Percentiles rank a stretch among this genome's conserved stretches.
Conservation (phyloP, 352 stramenopile species). For the Globisporangium carolinianum region DNA sequence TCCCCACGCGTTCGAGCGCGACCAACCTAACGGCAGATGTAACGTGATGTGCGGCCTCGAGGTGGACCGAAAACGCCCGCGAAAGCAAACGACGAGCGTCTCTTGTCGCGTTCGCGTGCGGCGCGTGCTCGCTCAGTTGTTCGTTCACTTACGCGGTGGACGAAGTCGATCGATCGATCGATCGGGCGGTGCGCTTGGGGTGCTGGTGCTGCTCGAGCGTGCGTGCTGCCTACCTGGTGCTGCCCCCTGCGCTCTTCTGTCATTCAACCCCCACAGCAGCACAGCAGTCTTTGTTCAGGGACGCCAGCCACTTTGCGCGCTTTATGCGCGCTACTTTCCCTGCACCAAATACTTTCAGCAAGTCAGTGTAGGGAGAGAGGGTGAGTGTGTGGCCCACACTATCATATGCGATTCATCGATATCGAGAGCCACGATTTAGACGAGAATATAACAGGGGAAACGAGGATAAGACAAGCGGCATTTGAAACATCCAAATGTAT, state of each 20-base stretch:
- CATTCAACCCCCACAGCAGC: conserved; percentile 6
- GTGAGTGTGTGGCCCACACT: too few species aligned
- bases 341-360: background rate
- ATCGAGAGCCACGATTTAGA: too few species aligned
- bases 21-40: too few species aligned
- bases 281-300: too few species aligned
- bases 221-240: background rate
- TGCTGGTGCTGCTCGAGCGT: background rate
- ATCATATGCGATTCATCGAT: too few species aligned
- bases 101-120: background rate
- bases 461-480: too few species aligned
- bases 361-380: too few species aligned
- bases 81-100: background rate
- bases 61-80: too few species aligned
- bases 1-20: too few species aligned
- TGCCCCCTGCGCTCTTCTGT: conserved; percentile 1
- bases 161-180: background rate
- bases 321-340: background rate
- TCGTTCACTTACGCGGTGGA: background rate
- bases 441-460: too few species aligned
- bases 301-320: background rate
- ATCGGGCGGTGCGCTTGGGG: background rate
- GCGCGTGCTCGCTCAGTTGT: background rate
- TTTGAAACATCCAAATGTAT: too few species aligned
- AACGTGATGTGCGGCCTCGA: too few species aligned